Base-by-base conservation (phyloP, 805 yeast species). In the Metschnikowia gruessii region DNA sequence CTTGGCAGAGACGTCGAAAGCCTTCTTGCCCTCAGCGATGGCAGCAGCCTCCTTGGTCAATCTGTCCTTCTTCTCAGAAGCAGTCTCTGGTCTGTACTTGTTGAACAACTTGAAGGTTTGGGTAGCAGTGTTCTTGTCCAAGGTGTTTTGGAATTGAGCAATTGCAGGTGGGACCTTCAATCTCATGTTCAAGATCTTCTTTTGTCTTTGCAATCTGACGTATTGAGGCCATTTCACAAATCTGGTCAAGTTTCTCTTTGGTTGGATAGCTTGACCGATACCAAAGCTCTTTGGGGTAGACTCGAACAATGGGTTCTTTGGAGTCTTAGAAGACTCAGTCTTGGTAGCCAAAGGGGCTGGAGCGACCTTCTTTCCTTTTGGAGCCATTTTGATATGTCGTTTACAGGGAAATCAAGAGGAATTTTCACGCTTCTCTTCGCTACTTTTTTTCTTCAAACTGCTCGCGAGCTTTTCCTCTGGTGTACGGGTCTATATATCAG, bases 171-270 rank as follows among this genome's bases (percentile, higher is more conserved):
- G 99, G 71, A 92, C 99, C 86, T 94, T 92, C 72, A 92, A 83
- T 85, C 99, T 91, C 76, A 91, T 74, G 65, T 84, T 79, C 74
- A 92, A 82, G 74, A 92, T 86, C 84, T 92, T 92, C 86, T 85
- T 94, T 80, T 94, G 98, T 83, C 99, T 91, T 82, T 92, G 99
- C 64, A 94, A 81, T 80, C 96, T 88, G 63, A 92, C 95, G 74
- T 92, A 90, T 77, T 86, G 94, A 71, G 99, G 99, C 99, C 99
- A 94, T 78, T 87, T 94, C 70, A 92, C 98, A 74, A 87, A 91
- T 77, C 98, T 90, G 54, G 95, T 79, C 70, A 94, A 83, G 85
- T 94, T 88, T 79, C 92, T 85, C 82, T 85, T 89, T 90, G 84
- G 96, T 78, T 92, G 98, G 64, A 92, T 66, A 59, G 85, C 78